Conservation (phyloP, 1,284 basidiomycete species). For the Cystobasidiaceae sp. region DNA sequence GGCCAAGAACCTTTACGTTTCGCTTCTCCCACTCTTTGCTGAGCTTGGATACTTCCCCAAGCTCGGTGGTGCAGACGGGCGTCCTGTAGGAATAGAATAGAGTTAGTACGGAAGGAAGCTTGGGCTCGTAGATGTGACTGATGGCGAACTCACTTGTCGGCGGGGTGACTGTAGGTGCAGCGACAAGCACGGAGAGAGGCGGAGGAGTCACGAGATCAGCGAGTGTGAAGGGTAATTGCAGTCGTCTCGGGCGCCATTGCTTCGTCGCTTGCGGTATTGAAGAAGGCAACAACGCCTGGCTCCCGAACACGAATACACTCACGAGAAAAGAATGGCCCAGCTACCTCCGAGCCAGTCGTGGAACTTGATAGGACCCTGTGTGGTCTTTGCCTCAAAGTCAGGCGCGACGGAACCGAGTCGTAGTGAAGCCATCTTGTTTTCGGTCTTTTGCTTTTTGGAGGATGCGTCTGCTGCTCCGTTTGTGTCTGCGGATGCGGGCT, state of each 20-base stretch:
- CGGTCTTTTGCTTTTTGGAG: slow-evolving; percentile 1
- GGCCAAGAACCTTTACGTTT: slow-evolving; percentile 86
- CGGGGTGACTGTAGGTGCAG: slow-evolving; percentile 49
- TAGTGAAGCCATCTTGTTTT: slow-evolving; percentile 31
- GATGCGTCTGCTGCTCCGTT: slow-evolving; percentile 1
- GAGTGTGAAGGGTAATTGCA: too few species aligned
- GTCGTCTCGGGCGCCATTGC: too few species aligned
- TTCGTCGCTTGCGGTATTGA: too few species aligned
- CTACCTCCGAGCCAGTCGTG: slow-evolving; percentile 83
- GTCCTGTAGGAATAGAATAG: background rate
- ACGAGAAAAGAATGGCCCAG: slow-evolving; percentile 89
- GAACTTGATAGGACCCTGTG: slow-evolving; percentile 62
- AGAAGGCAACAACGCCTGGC: too few species aligned
- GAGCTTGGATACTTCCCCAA: slow-evolving; percentile 86
- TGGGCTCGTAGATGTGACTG: too few species aligned
- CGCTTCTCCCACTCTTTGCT: slow-evolving; percentile 78
- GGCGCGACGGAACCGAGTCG: slow-evolving; percentile 60
- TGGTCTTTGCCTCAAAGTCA: slow-evolving; percentile 77
- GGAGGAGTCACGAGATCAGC: too few species aligned
- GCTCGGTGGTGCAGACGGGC: slow-evolving; percentile 67
- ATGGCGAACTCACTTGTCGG: slow-evolving; percentile 26
- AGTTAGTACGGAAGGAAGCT: too few species aligned
- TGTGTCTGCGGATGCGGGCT: slow-evolving; percentile 2
- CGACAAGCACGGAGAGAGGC: too few species aligned
- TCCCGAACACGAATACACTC: slow-evolving; percentile 50